Evolutionary conservation across 1,284 basidiomycete genomes (phyloP), one percentile per base, ranked within the genome.

Genomic region (Cutaneotrichosporon daszewskae): DNA sequence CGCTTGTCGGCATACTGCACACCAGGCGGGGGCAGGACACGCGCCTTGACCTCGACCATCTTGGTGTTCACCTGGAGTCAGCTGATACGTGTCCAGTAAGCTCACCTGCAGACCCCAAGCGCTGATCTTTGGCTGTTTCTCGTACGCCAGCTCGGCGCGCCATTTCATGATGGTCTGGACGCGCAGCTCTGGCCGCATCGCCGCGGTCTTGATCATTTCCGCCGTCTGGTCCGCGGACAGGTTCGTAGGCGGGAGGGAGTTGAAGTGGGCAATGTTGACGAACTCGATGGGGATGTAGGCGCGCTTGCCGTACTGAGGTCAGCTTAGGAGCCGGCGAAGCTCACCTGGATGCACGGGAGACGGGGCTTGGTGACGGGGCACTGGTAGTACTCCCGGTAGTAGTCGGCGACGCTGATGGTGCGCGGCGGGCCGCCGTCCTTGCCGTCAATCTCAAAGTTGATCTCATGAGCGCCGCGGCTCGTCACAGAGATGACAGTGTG

Each of bases 31-130:
- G 49, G 41, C 2, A 75, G 56, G 14, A 71, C 54, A 1, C 73
- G 60, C 4, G 68, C 74, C 17, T 62, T 32, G 20, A 73, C 39
- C 20, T 57, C 35, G 23, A 73, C 53, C 53, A 73, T 64, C 4
- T 52, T 38, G 1, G 14, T 42, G 29, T 62, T 62, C 37, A 75
- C 64, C 60, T 64, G 38, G 37, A 23, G 52, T 37, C 26, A 59
- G 58, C 24, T 70, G 48, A n/a, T n/a, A n/a, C n/a, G n/a, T n/a
- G n/a, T n/a, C n/a, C n/a, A n/a, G n/a, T n/a, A n/a, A n/a, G n/a
- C n/a, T n/a, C n/a, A n/a, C n/a, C n/a, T n/a, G n/a, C 32, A 74
- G 41, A 9, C 70, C 73, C 72, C 72, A 75, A 3, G 57, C 57
- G 3, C 46, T 45, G 32, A 69, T 54, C 49, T 62, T 66, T 32